Evolutionary conservation across 768 basidiomycete genomes (phyloP), one percentile per base, ranked within the genome.

Genomic region (Floccularia luteovirens): DNA sequence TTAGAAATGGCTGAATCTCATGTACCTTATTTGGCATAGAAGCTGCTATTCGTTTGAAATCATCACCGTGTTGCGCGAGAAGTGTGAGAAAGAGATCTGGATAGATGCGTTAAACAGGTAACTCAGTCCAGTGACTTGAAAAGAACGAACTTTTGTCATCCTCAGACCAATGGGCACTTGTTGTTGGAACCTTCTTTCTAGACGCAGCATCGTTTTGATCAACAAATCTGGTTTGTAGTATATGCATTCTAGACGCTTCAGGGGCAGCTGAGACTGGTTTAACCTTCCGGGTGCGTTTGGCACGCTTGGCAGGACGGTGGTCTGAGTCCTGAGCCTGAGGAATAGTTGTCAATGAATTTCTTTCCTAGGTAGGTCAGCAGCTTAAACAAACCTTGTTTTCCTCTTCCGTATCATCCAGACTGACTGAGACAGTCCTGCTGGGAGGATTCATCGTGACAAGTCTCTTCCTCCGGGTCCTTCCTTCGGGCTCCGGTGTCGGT

Each of bases 401-500:
- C 13, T 5, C 5, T 20, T 12, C 36, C 19, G 36, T 10, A 24
- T 4, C 40, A 41, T 12, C 31, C 14, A 22, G 10, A 19, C 5
- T 12, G 19, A 13, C 21, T 14, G 20, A 14, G 13, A 24, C 22
- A 19, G 16, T 24, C 8, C 23, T 10, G 28, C 11, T n/a, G 49
- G 50, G 24, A 48, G 42, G 45, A 36, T 53, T 34, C 24, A 31
- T 35, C 38, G 37, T 11, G 31, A 40, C 17, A 13, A 33, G 23
- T n/a, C 38, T 23, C 12, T 55, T 46, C 27, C 73, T 63, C 43
- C 64, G 62, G 25, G 64, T 60, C 39, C 64, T 63, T 3, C 52
- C 41, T 41, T 84, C 81, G 24, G 78, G 79, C 48, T 85, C 83
- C 3, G 82, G 82, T 23, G 82, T 83, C 1, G 82, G 80, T 0